Conservation (phyloP, 2,329 filamentous ascomycete species). For the Phoma sp. region DNA sequence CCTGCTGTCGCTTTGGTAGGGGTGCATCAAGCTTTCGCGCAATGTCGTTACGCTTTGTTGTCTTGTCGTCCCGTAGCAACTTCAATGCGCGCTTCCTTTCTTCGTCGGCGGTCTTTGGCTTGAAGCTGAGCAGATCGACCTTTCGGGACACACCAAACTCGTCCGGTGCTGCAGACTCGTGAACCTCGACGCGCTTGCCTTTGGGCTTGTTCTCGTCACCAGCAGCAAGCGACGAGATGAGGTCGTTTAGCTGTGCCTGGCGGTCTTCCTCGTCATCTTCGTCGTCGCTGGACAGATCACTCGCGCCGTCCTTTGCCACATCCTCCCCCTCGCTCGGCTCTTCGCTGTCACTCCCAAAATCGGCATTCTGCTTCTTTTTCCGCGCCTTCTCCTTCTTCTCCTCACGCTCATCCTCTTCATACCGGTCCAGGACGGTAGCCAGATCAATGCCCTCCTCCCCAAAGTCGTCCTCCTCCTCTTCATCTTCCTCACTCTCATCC, state of each 20-base stretch:
- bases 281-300: slow-evolving; percentile 56
- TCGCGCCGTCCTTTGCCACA: slow-evolving; percentile 55
- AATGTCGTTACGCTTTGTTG: slow-evolving; percentile 61
- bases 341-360: slow-evolving; percentile 60
- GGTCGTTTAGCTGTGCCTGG: slow-evolving; percentile 68
- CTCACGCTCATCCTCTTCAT: slow-evolving; percentile 46
- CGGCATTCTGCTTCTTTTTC: slow-evolving; percentile 50
- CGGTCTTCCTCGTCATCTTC: slow-evolving; percentile 57
- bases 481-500: slow-evolving; percentile 54
- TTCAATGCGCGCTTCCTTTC: slow-evolving; percentile 81
- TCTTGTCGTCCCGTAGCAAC: slow-evolving; percentile 70
- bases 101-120: slow-evolving; percentile 75
- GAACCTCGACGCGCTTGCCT: slow-evolving; percentile 50
- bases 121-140: slow-evolving; percentile 76
- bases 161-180: slow-evolving; percentile 68
- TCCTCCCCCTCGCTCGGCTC: slow-evolving; percentile 56
- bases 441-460: slow-evolving; percentile 69
- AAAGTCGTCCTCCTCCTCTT: slow-evolving; percentile 61
- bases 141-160: slow-evolving; percentile 69
- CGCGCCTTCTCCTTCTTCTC: slow-evolving; percentile 31
- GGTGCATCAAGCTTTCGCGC: slow-evolving; percentile 80
- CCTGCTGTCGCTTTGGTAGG: slow-evolving; percentile 84
- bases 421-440: slow-evolving; percentile 64
- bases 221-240: slow-evolving; percentile 70
- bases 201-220: slow-evolving; percentile 47